Conservation (phyloP, 2,329 filamentous ascomycete species). For the Colletotrichum viniferum region DNA sequence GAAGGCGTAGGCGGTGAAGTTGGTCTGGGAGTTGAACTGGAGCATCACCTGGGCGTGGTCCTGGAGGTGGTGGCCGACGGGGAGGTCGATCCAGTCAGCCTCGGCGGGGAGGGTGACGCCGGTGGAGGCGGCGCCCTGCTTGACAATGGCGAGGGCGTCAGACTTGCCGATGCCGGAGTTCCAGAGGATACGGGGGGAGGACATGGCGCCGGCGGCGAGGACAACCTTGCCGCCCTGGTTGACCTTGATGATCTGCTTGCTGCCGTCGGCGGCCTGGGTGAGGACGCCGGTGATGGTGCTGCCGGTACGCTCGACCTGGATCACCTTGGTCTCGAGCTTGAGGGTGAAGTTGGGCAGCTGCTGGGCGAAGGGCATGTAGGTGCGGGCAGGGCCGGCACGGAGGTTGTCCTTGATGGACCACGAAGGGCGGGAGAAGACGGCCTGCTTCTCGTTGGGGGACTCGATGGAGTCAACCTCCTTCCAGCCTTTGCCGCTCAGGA, state of each 20-base stretch:
- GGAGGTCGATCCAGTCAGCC: slow-evolving; percentile 60
- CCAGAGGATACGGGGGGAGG: slow-evolving; percentile 23
- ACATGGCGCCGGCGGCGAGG: slow-evolving; percentile 26
- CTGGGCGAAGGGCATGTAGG: slow-evolving; percentile 26
- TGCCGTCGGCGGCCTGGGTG: slow-evolving; percentile 19
- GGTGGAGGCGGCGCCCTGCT: slow-evolving; percentile 18
- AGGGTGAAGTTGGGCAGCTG: slow-evolving; percentile 27
- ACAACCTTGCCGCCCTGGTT: slow-evolving; percentile 25
- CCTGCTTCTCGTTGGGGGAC: slow-evolving; percentile 11
- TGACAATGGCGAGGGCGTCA: slow-evolving; percentile 23
- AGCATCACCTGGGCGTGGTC: slow-evolving; percentile 48
- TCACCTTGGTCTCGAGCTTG: slow-evolving; percentile 25
- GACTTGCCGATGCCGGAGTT: slow-evolving; percentile 25
- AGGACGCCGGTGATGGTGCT: slow-evolving; percentile 26
- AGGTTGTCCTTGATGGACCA: slow-evolving; percentile 18
- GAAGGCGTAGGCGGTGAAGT: slow-evolving; percentile 22
- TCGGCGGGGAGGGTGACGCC: slow-evolving; percentile 54
- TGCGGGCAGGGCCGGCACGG: slow-evolving; percentile 23
- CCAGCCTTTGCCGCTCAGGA: slow-evolving; percentile 13
- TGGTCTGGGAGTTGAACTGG: slow-evolving; percentile 21
- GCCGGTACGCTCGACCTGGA: slow-evolving; percentile 24
- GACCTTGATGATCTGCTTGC: slow-evolving; percentile 24
- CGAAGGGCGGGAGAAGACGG: slow-evolving; percentile 11
- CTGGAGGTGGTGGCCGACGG: slow-evolving; percentile 62
- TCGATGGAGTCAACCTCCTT: slow-evolving; percentile 44